Base-by-base conservation (phyloP, 2,329 filamentous ascomycete genomes). In the Xylariales sp. region DNA sequence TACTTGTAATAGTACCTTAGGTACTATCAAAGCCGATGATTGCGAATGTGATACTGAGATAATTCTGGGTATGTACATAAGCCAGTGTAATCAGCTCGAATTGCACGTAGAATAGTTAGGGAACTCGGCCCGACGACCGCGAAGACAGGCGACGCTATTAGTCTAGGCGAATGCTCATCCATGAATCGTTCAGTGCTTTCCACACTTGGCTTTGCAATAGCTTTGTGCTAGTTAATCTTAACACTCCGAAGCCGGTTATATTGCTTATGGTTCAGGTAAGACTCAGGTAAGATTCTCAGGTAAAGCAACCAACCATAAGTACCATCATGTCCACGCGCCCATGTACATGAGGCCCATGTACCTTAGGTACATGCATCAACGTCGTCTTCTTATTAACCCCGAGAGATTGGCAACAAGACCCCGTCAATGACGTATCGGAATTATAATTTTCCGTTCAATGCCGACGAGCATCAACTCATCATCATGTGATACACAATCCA, bases 91-190 rank as follows among this genome's bases (percentile, higher is more conserved):
- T 30, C 23, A 10, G 7, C 10, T 14, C 7, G 9, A 56, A 30
- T 23, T 36, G 36, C 45, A 52, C 57, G 45, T 10, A 39, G 3
- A 50, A 32, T 32, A 28, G 9, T 12, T 50, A 64, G 61, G 61
- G 5, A 64, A 52, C 54, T 58, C 61, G 61, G 61, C 46, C 61
- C 61, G 61, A 28, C 39, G 39, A 32, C 54, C 39, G 53, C 18
- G n/a, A n/a, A 18, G 18, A 23, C n/a, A 14, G 12, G 23, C 23
- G 28, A 39, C 41, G 18, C 48, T 56, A 57, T 43, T 30, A 23
- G 4, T 36, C 49, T 62, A 7, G 50, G 59, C 50, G 16, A 23
- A 4, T n/a, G 6, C 7, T 32, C 45, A n/a, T 23, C 32, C 16
- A 63, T 62, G 50, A 55, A n/a, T 23, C 46, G n/a, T 54, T 45